Evolutionary conservation across 2,329 filamentous ascomycete genomes (phyloP).

Genomic region (Berkeleyomyces rouxiae): DNA sequence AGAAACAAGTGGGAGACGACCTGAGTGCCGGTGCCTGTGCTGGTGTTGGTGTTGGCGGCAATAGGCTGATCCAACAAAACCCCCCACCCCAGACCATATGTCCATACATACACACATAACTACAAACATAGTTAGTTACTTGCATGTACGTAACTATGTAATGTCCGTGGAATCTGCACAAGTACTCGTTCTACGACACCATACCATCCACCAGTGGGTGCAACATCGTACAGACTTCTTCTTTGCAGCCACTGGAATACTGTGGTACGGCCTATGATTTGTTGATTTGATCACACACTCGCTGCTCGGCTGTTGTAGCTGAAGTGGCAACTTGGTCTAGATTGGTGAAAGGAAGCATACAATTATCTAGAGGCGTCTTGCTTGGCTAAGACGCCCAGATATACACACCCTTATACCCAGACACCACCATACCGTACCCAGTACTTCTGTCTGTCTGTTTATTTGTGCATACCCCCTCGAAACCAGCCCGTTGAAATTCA

Average conservation of each 20-base stretch:
- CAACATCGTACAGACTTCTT: constrained; percentile 1
- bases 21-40: neutral
- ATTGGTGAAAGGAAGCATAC: neutral
- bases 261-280: neutral
- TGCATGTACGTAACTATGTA: too few species aligned
- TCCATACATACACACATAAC: too few species aligned
- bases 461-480: neutral
- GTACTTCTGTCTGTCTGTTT: neutral
- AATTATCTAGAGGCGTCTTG: neutral
- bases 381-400: neutral
- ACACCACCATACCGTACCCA: neutral
- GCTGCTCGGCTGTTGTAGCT: neutral
- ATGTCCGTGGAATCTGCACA: neutral
- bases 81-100: neutral
- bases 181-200: neutral
- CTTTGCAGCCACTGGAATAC: neutral
- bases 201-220: neutral
- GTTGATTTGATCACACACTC: neutral
- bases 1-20: neutral
- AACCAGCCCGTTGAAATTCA: neutral
- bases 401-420: neutral
- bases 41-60: neutral
- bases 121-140: too few species aligned
- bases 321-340: neutral
- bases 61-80: neutral